These are phyloP conservation scores for Echinosophora koreensis DNA, from an alignment of 306 rosid species.

Conservation along the genomic window DNA sequence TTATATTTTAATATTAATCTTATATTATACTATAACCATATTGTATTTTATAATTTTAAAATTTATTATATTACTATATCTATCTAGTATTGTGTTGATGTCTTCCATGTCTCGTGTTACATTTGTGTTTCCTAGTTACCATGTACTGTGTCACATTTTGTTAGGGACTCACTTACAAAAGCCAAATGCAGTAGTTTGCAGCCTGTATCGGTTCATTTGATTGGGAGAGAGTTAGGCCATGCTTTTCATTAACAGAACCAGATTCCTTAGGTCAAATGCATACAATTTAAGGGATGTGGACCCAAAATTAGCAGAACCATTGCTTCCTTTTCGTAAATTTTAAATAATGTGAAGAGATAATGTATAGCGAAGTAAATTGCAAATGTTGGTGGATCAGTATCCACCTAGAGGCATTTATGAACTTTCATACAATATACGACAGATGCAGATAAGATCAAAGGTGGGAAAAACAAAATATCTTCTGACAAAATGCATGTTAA, in stretches of 20 bases:
- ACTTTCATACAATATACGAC: constrained; percentile 39
- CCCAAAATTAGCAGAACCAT: constrained; percentile 38
- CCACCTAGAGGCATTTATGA: constrained; percentile 63
- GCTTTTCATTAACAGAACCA: constrained; percentile 37
- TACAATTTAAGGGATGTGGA: constrained; percentile 52
- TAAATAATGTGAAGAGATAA: constrained; percentile 31
- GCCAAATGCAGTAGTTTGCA: constrained; percentile 36
- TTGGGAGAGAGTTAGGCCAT: background rate
- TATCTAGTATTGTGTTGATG: too few relatives aligned
- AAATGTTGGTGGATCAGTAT: constrained; percentile 54
- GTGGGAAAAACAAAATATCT: constrained; percentile 46
- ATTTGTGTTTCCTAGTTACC: background rate
- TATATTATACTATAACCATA: too few relatives aligned
- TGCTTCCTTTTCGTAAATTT: background rate
- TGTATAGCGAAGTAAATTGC: constrained; percentile 33
- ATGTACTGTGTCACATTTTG: constrained; percentile 13
- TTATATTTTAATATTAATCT: too few relatives aligned
- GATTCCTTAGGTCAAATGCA: constrained; percentile 53
- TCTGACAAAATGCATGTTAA: constrained; percentile 43
- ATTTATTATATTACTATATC: too few relatives aligned
- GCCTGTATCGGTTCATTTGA: background rate
- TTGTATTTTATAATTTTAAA: too few relatives aligned
- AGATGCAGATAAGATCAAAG: constrained; percentile 47
- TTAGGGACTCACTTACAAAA: constrained; percentile 22
- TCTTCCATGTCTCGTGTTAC: too few relatives aligned